Evolutionary conservation across 192 early-diverging fungal species (phyloP).

Genomic region (Backusella psychrophila): DNA sequence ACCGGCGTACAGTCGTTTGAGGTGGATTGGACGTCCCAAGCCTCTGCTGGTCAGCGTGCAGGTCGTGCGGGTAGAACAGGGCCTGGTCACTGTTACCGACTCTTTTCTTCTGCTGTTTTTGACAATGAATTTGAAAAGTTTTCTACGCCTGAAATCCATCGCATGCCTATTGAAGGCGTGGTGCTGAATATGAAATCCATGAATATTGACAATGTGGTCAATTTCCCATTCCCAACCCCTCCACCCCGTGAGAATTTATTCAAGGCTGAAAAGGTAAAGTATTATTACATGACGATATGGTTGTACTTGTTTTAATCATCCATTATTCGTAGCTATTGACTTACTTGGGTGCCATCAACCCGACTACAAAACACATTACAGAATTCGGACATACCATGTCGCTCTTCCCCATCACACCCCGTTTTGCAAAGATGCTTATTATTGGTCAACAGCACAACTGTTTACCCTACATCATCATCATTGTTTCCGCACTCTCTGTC

Average conservation of each 20-base stretch:
- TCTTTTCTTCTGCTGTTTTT: slow-evolving; percentile 93
- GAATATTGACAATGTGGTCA: slow-evolving; percentile 91
- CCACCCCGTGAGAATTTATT: slow-evolving; percentile 71
- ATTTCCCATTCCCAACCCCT: slow-evolving; percentile 98
- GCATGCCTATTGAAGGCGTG: slow-evolving; percentile 95
- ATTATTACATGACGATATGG: too few relatives aligned
- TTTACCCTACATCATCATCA: slow-evolving; percentile 84
- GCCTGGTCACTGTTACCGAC: slow-evolving; percentile 95
- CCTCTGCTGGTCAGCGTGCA: slow-evolving; percentile 88
- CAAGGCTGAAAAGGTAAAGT: slow-evolving; percentile 70
- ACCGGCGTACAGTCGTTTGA: slow-evolving; percentile 90
- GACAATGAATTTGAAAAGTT: slow-evolving; percentile 85
- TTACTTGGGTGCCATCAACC: slow-evolving; percentile 75
- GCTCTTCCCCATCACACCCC: slow-evolving; percentile 87
- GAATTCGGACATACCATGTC: slow-evolving; percentile 86
- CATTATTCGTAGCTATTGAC: slow-evolving; percentile 48
- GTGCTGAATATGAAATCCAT: slow-evolving; percentile 98
- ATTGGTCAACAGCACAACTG: slow-evolving; percentile 84
- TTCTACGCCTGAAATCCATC: slow-evolving; percentile 87
- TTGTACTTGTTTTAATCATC: too few relatives aligned
- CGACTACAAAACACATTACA: slow-evolving; percentile 66
- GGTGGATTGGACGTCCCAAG: slow-evolving; percentile 91
- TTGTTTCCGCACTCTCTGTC: slow-evolving; percentile 90
- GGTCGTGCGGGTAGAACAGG: slow-evolving; percentile 96
- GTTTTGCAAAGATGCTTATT: slow-evolving; percentile 90